phyloP scores from a whole-genome alignment of 1,284 basidiomycete genomes.

The Cryptococcus sp. region DNA sequence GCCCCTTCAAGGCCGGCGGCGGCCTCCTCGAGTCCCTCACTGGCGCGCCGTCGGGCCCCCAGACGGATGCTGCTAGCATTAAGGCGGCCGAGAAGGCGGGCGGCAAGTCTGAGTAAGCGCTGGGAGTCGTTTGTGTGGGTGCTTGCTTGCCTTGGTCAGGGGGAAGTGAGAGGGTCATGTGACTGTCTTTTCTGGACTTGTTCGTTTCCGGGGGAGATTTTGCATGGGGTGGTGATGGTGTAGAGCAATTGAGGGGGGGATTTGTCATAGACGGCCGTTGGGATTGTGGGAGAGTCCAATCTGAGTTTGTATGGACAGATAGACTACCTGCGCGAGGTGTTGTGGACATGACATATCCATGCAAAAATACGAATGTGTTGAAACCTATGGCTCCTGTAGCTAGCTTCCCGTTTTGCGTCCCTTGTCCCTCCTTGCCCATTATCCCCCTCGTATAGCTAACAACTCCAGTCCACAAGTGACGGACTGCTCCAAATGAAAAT shows the following conservation, averaged over 20 bases:
- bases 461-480: too few species aligned
- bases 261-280: not conserved
- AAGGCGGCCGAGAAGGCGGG: slow-evolving; percentile 79
- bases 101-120: slow-evolving; percentile 54
- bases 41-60: slow-evolving; percentile 57
- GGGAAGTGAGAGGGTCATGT: not conserved
- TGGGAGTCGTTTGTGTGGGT: not conserved
- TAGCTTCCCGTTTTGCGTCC: not conserved
- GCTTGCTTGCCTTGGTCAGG: not conserved
- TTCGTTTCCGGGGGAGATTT: not conserved
- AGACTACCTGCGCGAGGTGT: not conserved
- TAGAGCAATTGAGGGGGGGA: not conserved
- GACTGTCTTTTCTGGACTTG: too few species aligned
- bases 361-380: not conserved
- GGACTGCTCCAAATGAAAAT: too few species aligned
- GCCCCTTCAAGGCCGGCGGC: slow-evolving; percentile 75
- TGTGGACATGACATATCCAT: not conserved
- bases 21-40: slow-evolving; percentile 62
- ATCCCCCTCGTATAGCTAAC: not conserved
- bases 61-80: slow-evolving; percentile 79
- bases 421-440: not conserved
- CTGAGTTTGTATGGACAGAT: not conserved
- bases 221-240: not conserved
- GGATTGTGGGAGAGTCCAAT: not conserved
- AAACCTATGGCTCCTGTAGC: not conserved